Evolutionary conservation across 208 protist species (phyloP), one percentile per base, ranked within the genome.

Genomic region (Leishmania tarentolae): DNA sequence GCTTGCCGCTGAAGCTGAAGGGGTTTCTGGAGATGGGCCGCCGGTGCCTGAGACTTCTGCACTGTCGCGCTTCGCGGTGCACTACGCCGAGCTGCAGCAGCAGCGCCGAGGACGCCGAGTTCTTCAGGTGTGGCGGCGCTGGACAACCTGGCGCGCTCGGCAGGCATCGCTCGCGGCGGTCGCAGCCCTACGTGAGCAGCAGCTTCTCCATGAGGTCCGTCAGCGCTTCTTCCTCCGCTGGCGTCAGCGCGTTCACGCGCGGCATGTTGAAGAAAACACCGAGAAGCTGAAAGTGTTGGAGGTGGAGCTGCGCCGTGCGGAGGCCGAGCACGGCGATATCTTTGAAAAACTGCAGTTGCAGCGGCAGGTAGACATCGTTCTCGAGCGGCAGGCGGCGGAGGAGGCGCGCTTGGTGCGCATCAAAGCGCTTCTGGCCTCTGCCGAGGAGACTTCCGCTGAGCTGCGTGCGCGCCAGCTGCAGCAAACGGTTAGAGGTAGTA

Each of bases 341-440:
- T 96, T 97, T 75, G 94, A 97, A 46, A 93, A 92, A 74, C 76
- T 97, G n/a, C 91, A 96, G 76, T 83, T 96, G 40, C 92, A 96
- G 81, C 93, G 91, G 66, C 90, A 89, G 70, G 75, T 97, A n/a
- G 90, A 94, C 42, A 75, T 87, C 65, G 80, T 96, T 56, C 78
- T 78, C 4, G 73, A 88, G 69, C 84, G 87, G 42, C 86, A 92
- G 35, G 87, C 92, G 15, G 65, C 83, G 7, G 91, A 93, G 70
- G 85, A 88, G 69, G 70, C 74, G 70, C 76, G 85, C 59, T 75
- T 96, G 44, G 47, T 74, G 0, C 81, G 87, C 37, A 83, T 83
- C 24, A 50, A 82, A 75, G 47, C 44, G 24, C 82, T 83, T 53
- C 78, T 91, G 37, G 76, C 35, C 7, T 74, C 57, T 44, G 53